These are phyloP conservation scores for Calocera viscosa DNA, from an alignment of 768 basidiomycete genomes.

Conservation along the genomic window DNA sequence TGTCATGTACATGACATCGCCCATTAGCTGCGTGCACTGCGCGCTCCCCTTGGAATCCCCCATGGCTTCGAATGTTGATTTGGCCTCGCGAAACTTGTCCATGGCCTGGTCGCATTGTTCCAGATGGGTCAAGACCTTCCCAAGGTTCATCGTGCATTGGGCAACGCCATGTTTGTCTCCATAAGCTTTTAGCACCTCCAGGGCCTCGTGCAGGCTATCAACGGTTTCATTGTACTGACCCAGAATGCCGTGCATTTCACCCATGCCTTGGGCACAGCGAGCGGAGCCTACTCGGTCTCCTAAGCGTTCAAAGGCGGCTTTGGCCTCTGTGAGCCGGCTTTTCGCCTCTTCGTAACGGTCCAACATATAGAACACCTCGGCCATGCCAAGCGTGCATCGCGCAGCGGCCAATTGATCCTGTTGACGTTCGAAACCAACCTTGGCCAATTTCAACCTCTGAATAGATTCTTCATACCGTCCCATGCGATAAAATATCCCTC, in stretches of 20 bases:
- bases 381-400: not conserved
- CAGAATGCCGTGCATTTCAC: not conserved
- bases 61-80: not conserved
- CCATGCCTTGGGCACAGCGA: not conserved
- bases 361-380: not conserved
- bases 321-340: not conserved
- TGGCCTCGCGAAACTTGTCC: not conserved
- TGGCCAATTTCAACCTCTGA: not conserved
- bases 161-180: not conserved
- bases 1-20: not conserved
- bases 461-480: not conserved
- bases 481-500: not conserved
- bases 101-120: not conserved
- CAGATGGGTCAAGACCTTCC: not conserved
- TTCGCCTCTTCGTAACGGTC: not conserved
- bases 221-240: not conserved
- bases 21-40: not conserved
- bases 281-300: not conserved
- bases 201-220: not conserved
- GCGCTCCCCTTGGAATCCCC: no score
- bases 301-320: not conserved
- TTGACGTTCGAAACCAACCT: not conserved
- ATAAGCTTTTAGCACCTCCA: not conserved
- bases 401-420: not conserved
- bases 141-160: not conserved